These are phyloP conservation scores for Zasmidium angulare DNA, from an alignment of 2,329 filamentous ascomycete species.

Conservation along the genomic window DNA sequence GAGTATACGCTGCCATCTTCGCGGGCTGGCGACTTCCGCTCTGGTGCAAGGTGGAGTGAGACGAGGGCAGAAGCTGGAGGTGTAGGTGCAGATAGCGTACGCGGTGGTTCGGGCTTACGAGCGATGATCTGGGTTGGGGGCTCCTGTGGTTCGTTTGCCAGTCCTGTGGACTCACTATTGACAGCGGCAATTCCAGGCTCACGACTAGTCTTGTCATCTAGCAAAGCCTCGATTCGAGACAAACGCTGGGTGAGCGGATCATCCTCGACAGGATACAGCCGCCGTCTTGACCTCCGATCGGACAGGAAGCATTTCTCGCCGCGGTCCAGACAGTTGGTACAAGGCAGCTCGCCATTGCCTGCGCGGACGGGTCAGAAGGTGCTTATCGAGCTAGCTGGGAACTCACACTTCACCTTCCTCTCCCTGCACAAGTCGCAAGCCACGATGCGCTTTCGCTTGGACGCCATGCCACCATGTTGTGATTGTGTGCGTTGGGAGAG, in stretches of 20 bases:
- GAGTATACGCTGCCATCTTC: neutral
- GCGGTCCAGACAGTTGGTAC: neutral
- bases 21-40: neutral
- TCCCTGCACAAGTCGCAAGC: neutral
- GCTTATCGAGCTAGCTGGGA: neutral
- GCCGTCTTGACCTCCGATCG: neutral
- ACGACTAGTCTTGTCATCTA: neutral
- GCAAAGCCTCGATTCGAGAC: neutral
- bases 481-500: neutral
- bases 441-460: neutral
- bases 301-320: neutral
- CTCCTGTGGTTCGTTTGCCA: too few species aligned
- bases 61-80: neutral
- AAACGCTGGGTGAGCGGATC: neutral
- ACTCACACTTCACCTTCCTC: neutral
- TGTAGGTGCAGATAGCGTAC: neutral
- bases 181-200: neutral
- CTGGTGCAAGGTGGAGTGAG: neutral
- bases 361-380: neutral
- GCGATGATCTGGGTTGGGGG: neutral
- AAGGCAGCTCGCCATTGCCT: neutral
- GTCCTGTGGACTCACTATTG: too few species aligned
- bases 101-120: neutral
- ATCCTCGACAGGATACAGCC: neutral
- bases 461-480: neutral